A percentile compares a stretch with the other conserved stretches of the same genome.
Evolutionary conservation across 192 early-diverging fungal species (phyloP).

Genomic region (Backusella westeae): DNA sequence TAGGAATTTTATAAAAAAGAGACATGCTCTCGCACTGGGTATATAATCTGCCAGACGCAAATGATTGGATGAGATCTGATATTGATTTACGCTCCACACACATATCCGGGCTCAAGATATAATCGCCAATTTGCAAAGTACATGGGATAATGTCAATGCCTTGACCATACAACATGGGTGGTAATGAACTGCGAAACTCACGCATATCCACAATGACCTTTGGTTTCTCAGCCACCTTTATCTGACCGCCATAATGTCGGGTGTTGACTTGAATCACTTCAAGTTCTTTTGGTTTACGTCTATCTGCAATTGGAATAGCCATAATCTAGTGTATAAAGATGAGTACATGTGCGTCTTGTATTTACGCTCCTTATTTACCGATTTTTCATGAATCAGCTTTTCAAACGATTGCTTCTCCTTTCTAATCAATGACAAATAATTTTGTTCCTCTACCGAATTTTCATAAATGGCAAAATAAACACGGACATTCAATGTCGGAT

Average conservation of each 20-base stretch:
- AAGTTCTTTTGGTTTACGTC: background rate
- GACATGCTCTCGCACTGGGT: slow-evolving; percentile 90
- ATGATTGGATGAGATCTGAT: slow-evolving; percentile 80
- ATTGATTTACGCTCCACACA: slow-evolving; percentile 94
- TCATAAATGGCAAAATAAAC: slow-evolving; percentile 96
- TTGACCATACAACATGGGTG: slow-evolving; percentile 76
- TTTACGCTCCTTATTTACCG: slow-evolving; percentile 40
- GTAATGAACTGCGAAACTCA: slow-evolving; percentile 91
- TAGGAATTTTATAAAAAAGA: slow-evolving; percentile 72
- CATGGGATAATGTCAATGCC: slow-evolving; percentile 75
- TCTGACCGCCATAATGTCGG: slow-evolving; percentile 62
- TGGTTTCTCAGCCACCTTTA: background rate
- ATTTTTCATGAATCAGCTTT: slow-evolving; percentile 84
- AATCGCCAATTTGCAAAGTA: slow-evolving; percentile 93
- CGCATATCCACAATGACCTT: slow-evolving; percentile 85
- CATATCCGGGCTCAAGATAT: slow-evolving; percentile 80
- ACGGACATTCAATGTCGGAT: slow-evolving; percentile 55
- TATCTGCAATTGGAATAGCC: slow-evolving; percentile 69
- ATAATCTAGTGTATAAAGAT: slow-evolving; percentile 51
- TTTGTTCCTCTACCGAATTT: slow-evolving; percentile 93
- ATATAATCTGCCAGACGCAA: slow-evolving; percentile 82
- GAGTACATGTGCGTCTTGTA: background rate
- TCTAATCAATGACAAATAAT: slow-evolving; percentile 79
- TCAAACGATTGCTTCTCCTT: slow-evolving; percentile 95
- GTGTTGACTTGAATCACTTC: slow-evolving; percentile 46